phyloP scores from a whole-genome alignment of 345 rosid genomes.

The Luvunga scandens region DNA sequence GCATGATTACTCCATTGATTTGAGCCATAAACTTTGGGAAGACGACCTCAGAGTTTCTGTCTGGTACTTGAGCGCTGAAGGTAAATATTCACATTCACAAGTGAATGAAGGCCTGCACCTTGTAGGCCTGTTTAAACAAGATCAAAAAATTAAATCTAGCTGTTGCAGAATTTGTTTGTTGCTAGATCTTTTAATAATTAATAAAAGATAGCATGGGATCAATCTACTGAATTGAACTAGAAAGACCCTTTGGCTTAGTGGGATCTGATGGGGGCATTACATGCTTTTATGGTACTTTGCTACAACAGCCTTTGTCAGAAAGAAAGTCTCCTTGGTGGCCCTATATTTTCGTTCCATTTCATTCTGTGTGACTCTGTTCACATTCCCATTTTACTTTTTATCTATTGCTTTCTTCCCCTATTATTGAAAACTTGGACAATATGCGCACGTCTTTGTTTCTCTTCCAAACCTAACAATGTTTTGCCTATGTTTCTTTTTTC shows the following conservation, averaged over 20 bases:
- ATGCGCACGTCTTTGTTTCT: no score
- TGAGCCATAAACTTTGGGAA: conserved; percentile 7
- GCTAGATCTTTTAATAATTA: background rate
- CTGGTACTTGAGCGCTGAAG: background rate
- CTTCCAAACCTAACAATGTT: no score
- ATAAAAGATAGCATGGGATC: no score
- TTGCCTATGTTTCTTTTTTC: background rate
- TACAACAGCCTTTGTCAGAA: background rate
- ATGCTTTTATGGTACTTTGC: background rate
- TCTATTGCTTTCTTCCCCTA: no score
- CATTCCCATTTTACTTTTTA: no score
- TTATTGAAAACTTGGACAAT: no score
- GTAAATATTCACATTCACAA: background rate
- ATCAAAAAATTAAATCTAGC: no score
- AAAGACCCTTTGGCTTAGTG: background rate
- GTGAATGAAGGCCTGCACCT: background rate
- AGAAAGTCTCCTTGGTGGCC: background rate
- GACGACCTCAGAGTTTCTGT: background rate
- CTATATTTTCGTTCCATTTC: background rate
- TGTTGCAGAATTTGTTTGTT: background rate
- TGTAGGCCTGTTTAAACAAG: background rate
- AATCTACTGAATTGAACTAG: background rate
- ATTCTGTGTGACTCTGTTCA: no score
- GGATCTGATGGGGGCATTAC: background rate
- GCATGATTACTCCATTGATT: conserved; percentile 15